Base-by-base conservation (phyloP, 352 stramenopile genomes). In the Globisporangium paddicum region DNA sequence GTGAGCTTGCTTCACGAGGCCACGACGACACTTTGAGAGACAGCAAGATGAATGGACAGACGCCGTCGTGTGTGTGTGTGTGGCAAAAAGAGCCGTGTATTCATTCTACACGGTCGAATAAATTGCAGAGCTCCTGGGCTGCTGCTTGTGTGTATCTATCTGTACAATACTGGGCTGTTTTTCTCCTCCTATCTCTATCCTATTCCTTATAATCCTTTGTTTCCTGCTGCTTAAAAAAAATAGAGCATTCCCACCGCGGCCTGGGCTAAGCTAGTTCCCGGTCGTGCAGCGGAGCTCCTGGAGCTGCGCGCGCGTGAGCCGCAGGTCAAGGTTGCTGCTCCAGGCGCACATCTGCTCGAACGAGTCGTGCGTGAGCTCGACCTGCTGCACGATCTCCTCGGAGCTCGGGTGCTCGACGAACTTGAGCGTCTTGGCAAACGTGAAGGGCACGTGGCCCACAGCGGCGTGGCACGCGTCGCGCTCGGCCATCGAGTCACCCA, bases 311-410 rank as follows among this genome's bases (percentile, higher is more conserved):
- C 79, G 77, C 37, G 82, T 90, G 41, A 95, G 77, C 45, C 80
- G 79, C 65, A 95, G 58, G 53, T 95, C 85, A 10, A 93, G 58
- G 62, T 82, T 79, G 63, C 71, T 84, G 35, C 74, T 60, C 79
- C 79, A 93, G 48, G 68, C 73, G 58, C 85, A 95, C 85, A 95
- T 93, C 45, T 95, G 82, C 63, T 95, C 82, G 56, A 95, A 90
- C 58, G 81, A 93, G 58, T 90, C 77, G 63, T 89, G 75, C 19
- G 85, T 87, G 42, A 95, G 76, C 52, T 89, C 79, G 26, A 95
- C 79, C 62, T 95, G 85, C 67, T 93, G 80, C 62, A 90, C 66
- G 25, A 95, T 84, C 66, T 95, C 85, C 44, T 89, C 80, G 2
- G 77, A 75, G 56, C 74, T 87, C 18, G 85, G 85, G 44, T 90